Conservation (phyloP, 2,329 filamentous ascomycete genomes). For the Colletotrichum brevisporum region DNA sequence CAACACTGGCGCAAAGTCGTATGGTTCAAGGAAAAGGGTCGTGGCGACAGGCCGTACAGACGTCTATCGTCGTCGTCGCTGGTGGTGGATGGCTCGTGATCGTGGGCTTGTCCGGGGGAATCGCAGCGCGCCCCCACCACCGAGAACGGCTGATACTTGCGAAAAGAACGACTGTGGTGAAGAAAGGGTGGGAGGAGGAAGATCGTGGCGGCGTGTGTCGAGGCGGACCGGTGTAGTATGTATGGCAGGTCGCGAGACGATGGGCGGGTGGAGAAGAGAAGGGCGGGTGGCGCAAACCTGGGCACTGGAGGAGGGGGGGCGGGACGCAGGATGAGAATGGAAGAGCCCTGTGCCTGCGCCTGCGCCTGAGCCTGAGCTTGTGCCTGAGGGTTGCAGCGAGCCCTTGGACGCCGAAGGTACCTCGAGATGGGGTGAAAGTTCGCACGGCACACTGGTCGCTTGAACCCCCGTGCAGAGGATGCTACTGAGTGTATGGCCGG, state of each 20-base stretch:
- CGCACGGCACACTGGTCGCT: slow-evolving; percentile 36
- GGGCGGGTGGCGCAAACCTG: slow-evolving; percentile 41
- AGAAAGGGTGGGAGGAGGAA: slow-evolving; percentile 36
- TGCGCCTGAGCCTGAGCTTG: slow-evolving; percentile 27
- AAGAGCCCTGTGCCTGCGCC: slow-evolving; percentile 38
- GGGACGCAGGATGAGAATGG: slow-evolving; percentile 38
- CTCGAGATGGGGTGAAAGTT: slow-evolving; percentile 25
- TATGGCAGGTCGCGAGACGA: slow-evolving; percentile 40
- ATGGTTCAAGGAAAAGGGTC: slow-evolving; percentile 30
- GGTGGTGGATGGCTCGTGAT: slow-evolving; percentile 35
- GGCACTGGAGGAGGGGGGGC: slow-evolving; percentile 34
- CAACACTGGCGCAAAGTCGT: slow-evolving; percentile 18
- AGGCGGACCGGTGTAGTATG: slow-evolving; percentile 42
- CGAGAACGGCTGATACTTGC: slow-evolving; percentile 40
- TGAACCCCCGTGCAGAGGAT: slow-evolving; percentile 34
- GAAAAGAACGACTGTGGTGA: slow-evolving; percentile 41
- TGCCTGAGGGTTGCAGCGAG: slow-evolving; percentile 36
- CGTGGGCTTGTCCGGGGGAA: slow-evolving; percentile 29
- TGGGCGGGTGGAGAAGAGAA: slow-evolving; percentile 39
- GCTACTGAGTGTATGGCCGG: slow-evolving; percentile 26
- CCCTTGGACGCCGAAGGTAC: slow-evolving; percentile 34
- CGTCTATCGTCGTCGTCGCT: slow-evolving; percentile 19
- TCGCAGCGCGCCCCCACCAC: slow-evolving; percentile 40
- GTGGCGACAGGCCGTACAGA: slow-evolving; percentile 18
- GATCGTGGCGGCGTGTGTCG: slow-evolving; percentile 35